Evolutionary conservation across 2,329 filamentous ascomycete genomes (phyloP), one percentile per base, ranked within the genome.

Genomic region (Claviceps sp.): DNA sequence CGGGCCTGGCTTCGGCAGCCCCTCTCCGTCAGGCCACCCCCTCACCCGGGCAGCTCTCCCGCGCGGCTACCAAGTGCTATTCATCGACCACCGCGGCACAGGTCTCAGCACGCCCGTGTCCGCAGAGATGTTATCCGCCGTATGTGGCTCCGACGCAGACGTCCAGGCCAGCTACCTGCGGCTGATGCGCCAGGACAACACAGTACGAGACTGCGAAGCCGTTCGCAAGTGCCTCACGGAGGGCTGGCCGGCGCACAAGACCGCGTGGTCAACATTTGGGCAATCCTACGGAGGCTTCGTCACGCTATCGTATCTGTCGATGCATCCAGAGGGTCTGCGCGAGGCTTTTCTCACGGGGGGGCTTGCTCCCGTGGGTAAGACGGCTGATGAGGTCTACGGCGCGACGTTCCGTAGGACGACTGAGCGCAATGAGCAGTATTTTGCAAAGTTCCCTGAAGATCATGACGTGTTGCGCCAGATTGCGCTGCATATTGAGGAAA

Each of bases 281-380:
- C 91, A 96, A 69, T 90, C 85, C 16, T 97, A 95, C 66, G 91
- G 91, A 41, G 91, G 91, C 1, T 96, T 95, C 67, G 87, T 89
- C 62, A 77, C 76, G 47, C 73, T 88, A 37, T 91, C 85, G 7
- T 97, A 96, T 65, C 77, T 97, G 16, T 93, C 86, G 2, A 82
- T 86, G 64, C 83, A 79, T 59, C 87, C 88, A 0, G 77, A 88
- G 52, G 85, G 86, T 1, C 68, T 97, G 24, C 80, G 82, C 34
- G 91, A 97, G 69, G 81, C 81, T 24, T 97, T 95, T 63, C 74
- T 90, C 37, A 87, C 86, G 11, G 91, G 91, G 40, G 91, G 91
- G 0, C 73, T 96, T 45, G 85, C 88, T 14, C 86, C 91, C 0
- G 71, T 95, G 11, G 81, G 85, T 50, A 78, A 79, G 54, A 73